These are phyloP conservation scores for Sphaerulina populicola DNA, from an alignment of 2,329 filamentous ascomycete species.

Conservation along the genomic window DNA sequence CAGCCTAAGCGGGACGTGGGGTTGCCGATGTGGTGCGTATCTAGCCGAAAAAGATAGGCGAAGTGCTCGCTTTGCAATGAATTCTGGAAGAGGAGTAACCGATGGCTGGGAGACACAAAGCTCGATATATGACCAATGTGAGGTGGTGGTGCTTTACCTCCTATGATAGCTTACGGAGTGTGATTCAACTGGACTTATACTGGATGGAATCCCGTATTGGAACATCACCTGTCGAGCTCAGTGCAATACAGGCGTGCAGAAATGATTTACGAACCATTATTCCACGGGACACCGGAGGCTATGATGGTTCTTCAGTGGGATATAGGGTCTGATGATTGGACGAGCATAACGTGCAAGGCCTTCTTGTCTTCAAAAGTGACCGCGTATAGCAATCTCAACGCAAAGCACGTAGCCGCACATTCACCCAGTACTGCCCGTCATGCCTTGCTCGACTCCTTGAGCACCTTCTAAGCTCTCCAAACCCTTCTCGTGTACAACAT, in stretches of 20 bases:
- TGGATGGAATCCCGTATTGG: too few relatives aligned
- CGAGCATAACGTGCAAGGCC: neutral
- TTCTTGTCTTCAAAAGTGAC: neutral
- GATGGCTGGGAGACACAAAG: neutral
- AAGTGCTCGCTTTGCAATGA: neutral
- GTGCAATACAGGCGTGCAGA: too few relatives aligned
- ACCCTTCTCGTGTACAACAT: slow-evolving; percentile 55
- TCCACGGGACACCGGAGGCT: too few relatives aligned
- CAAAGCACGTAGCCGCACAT: neutral
- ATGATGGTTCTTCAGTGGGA: too few relatives aligned
- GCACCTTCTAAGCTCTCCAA: slow-evolving; percentile 36
- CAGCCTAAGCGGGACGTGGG: neutral
- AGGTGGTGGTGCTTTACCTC: neutral
- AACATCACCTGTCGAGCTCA: too few relatives aligned
- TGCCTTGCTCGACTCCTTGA: slow-evolving; percentile 34
- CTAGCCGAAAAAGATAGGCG: neutral
- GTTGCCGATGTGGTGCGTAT: neutral
- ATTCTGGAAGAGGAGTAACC: neutral
- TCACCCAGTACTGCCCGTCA: slow-evolving; percentile 28
- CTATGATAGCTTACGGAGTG: neutral
- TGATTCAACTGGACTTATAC: neutral
- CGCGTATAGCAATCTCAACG: neutral
- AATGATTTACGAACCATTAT: too few relatives aligned
- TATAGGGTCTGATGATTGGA: too few relatives aligned
- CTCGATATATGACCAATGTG: neutral